phyloP scores from a whole-genome alignment of 177 flowering plant genomes.

The Telopea speciosissima region DNA sequence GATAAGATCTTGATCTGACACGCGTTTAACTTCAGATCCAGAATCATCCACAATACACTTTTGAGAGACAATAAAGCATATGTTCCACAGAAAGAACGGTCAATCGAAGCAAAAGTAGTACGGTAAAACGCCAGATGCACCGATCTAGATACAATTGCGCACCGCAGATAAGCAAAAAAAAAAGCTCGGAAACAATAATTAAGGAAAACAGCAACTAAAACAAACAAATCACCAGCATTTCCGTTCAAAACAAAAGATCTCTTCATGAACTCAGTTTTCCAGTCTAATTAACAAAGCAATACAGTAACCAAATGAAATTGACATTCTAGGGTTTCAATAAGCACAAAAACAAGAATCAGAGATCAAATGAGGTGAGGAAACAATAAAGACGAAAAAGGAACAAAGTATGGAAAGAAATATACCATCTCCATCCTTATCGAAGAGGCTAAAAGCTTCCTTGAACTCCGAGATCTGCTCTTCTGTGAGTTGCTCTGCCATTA shows the following conservation, averaged over 20 bases:
- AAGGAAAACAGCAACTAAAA: background rate
- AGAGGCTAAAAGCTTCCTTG: slow-evolving; percentile 29
- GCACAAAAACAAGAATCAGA: background rate
- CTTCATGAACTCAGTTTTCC: background rate
- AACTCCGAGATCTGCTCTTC: slow-evolving; percentile 31
- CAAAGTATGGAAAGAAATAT: background rate
- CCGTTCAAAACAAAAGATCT: background rate
- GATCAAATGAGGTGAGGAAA: background rate
- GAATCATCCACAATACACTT: background rate
- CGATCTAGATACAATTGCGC: background rate
- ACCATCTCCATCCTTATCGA: slow-evolving; percentile 34
- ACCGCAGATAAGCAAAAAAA: background rate
- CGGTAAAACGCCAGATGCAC: background rate
- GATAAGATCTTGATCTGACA: background rate
- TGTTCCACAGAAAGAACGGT: background rate
- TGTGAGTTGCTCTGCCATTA: slow-evolving; percentile 28
- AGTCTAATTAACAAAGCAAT: background rate
- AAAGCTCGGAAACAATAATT: background rate
- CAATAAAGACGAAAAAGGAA: background rate
- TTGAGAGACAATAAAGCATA: background rate
- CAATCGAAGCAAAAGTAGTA: background rate
- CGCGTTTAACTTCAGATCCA: background rate
- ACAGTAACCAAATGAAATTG: background rate
- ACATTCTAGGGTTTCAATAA: background rate
- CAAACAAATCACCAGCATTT: background rate